Conservation (phyloP, 2,329 filamentous ascomycete species). For the Magnaporthiopsis poae region DNA sequence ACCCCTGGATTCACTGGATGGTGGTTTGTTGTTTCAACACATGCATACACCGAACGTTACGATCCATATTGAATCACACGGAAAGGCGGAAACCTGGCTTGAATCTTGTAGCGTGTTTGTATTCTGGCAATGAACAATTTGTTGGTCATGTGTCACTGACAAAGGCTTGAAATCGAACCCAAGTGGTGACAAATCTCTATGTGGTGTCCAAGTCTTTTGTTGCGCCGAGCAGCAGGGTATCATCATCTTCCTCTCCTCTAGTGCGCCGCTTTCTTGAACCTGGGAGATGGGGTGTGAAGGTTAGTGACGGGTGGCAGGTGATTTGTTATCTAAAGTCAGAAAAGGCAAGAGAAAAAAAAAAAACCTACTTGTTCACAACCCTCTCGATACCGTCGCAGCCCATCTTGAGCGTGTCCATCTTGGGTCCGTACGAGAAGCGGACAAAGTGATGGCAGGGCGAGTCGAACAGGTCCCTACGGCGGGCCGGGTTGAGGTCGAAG, state of each 20-base stretch:
- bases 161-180: background rate
- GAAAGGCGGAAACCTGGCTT: too few species aligned
- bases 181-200: background rate
- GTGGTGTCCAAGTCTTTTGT: background rate
- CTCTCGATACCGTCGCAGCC: conserved; percentile 79
- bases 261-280: background rate
- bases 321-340: too few species aligned
- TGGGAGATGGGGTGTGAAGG: background rate
- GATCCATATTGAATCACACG: too few species aligned
- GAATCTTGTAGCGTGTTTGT: background rate
- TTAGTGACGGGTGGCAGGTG: background rate
- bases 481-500: conserved; percentile 88
- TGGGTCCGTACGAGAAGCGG: conserved; percentile 73
- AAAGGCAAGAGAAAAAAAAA: background rate
- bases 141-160: background rate
- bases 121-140: background rate
- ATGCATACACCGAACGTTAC: too few species aligned
- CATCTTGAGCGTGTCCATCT: conserved; percentile 66
- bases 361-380: conserved; percentile 58
- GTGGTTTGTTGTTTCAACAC: too few species aligned
- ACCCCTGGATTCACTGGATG: too few species aligned
- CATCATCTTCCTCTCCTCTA: background rate
- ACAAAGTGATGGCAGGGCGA: conserved; percentile 90
- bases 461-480: conserved; percentile 84
- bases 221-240: background rate